Evolutionary conservation across 2,329 filamentous ascomycete genomes (phyloP).

Genomic region (Zymoseptoria tritici): DNA sequence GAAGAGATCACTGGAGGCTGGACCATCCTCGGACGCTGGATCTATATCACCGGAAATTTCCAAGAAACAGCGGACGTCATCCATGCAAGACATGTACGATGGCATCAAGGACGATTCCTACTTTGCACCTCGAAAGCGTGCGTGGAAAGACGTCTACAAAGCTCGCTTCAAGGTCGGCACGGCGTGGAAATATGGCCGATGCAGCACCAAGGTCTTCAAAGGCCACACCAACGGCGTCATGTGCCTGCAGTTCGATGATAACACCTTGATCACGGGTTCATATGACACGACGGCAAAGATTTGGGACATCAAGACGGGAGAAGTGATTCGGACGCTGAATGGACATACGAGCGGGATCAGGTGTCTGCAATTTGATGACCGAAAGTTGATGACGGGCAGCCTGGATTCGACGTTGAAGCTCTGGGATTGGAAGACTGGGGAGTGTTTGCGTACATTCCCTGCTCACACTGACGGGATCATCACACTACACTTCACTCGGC

Average conservation of each 20-base stretch:
- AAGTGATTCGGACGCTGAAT: slow-evolving; percentile 73
- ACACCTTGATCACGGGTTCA: slow-evolving; percentile 84
- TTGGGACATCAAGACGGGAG: slow-evolving; percentile 85
- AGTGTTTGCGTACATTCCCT: slow-evolving; percentile 71
- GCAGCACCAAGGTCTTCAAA: slow-evolving; percentile 72
- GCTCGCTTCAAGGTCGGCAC: slow-evolving; percentile 92
- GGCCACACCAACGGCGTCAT: slow-evolving; percentile 85
- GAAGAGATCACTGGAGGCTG: background rate
- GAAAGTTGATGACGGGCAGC: slow-evolving; percentile 82
- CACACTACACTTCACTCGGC: slow-evolving; percentile 76
- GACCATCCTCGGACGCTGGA: slow-evolving; percentile 8
- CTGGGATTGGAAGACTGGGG: slow-evolving; percentile 94
- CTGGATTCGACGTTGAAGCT: slow-evolving; percentile 82
- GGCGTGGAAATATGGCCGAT: slow-evolving; percentile 95
- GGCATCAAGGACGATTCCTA: slow-evolving; percentile 33
- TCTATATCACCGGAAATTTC: slow-evolving; percentile 18
- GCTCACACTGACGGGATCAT: slow-evolving; percentile 79
- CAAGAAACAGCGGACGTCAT: slow-evolving; percentile 22
- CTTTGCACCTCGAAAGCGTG: slow-evolving; percentile 50
- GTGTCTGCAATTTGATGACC: slow-evolving; percentile 86
- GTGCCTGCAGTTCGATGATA: slow-evolving; percentile 75
- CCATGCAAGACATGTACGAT: slow-evolving; percentile 8
- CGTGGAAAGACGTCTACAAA: slow-evolving; percentile 96
- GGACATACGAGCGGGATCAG: slow-evolving; percentile 81
- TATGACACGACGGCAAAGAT: slow-evolving; percentile 95